Base-by-base conservation (phyloP, 202 grass and related monocot genomes). In the Cymbopogon flexuosus region DNA sequence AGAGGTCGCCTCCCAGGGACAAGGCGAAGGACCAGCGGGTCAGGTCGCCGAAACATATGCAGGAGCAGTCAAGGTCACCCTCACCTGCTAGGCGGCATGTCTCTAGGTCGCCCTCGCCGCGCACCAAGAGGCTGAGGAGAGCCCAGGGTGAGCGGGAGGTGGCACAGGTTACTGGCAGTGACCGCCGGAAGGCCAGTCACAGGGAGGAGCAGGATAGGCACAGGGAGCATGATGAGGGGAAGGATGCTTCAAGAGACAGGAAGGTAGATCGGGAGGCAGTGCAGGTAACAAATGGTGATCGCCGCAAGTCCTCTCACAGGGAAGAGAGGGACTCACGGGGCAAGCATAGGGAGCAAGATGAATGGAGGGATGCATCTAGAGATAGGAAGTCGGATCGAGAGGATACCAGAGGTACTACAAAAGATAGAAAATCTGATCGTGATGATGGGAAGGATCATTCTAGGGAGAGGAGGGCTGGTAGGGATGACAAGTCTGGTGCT, bases 41-140 rank as follows among this genome's bases (percentile, higher is more conserved):
- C 21, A 87, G 64, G 63, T 92, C 87, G 2, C 84, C 87, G 10
- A 80, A 80, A 39, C 77, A 67, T 34, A 51, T 21, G 2, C 64
- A 63, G 10, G 77, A 69, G 63, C 45, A 54, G 33, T 40, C 63
- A 57, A 34, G 4, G 39, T 80, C 76, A 3, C 52, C 66, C 0
- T 78, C 81, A 2, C 83, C 79, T 79, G 64, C 47, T 37, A 31
- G 51, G 78, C 40, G 51, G 36, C 34, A 24, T 5, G 35, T 15
- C 47, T 79, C 77, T 18, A 36, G 33, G 21, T 79, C 91, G 1
- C 86, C 39, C 1, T 94, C 92, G 0, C 84, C 86, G 0, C 64
- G 60, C 23, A 62, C 81, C 51, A 94, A 89, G 33, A 84, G 89
- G 5, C 76, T 87, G 56, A 84, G 78, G 34, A 83, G 74, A 79